Conservation (phyloP, 495 filamentous ascomycete genomes). For the Glarea lozoyensis region DNA sequence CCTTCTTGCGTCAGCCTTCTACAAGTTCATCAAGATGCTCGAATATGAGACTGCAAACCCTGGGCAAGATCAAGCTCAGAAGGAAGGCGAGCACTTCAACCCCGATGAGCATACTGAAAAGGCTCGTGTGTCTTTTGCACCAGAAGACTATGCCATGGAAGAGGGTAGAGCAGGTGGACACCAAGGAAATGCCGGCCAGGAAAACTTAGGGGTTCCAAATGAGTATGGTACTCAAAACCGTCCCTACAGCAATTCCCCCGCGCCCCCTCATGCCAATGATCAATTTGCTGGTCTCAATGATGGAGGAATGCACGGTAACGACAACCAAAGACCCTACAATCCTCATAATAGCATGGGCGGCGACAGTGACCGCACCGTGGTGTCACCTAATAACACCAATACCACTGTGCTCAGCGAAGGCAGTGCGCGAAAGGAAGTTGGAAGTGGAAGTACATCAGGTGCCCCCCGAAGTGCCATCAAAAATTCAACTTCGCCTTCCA, state of each 20-base stretch:
- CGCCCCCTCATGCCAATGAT: slow-evolving; percentile 12
- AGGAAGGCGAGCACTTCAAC: slow-evolving; percentile 13
- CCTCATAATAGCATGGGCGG: background rate
- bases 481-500: background rate
- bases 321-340: background rate
- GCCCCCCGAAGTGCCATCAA: slow-evolving; percentile 1
- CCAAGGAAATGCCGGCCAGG: too few species aligned
- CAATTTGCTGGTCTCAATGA: slow-evolving; percentile 8
- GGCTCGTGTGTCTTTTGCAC: slow-evolving; percentile 7
- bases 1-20: slow-evolving; percentile 60
- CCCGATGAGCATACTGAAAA: slow-evolving; percentile 4
- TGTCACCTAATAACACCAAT: background rate
- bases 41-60: slow-evolving; percentile 73
- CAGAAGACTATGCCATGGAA: slow-evolving; percentile 6
- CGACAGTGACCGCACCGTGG: background rate
- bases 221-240: slow-evolving; percentile 7
- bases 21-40: slow-evolving; percentile 54
- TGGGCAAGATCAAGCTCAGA: slow-evolving; percentile 61
- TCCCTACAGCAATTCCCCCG: slow-evolving; percentile 5
- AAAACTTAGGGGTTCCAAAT: background rate
- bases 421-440: background rate
- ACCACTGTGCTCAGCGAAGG: background rate
- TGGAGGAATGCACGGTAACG: slow-evolving; percentile 6
- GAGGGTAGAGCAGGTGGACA: too few species aligned
- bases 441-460: background rate